Evolutionary conservation across 2,329 filamentous ascomycete species (phyloP).

Genomic region (Alternaria arbusti): DNA sequence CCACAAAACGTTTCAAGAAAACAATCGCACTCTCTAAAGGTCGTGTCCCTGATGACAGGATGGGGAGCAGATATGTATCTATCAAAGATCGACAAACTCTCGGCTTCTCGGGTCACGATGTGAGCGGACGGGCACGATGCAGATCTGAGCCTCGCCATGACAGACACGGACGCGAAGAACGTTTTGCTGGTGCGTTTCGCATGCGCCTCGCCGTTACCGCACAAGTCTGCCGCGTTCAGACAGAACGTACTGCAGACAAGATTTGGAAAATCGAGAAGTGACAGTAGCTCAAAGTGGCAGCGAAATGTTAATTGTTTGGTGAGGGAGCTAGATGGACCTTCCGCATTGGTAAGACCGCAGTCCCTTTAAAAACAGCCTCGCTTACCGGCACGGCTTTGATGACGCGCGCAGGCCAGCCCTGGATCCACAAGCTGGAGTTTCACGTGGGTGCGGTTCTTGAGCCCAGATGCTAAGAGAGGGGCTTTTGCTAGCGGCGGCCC

Average conservation of each 20-base stretch:
- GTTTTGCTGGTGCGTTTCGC: conserved; percentile 22
- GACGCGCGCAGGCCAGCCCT: conserved; percentile 43
- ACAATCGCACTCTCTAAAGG: background rate
- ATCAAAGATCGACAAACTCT: background rate
- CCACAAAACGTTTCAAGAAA: background rate
- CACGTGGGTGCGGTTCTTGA: conserved; percentile 41
- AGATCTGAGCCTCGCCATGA: conserved; percentile 12
- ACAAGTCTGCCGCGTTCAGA: conserved; percentile 2
- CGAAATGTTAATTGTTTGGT: background rate
- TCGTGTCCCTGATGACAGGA: background rate
- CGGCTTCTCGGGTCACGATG: conserved; percentile 2
- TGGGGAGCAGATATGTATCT: background rate
- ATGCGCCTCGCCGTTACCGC: conserved; percentile 18
- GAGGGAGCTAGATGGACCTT: conserved; percentile 4
- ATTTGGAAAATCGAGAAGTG: background rate
- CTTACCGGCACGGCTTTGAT: conserved; percentile 39
- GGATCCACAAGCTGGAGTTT: conserved; percentile 37
- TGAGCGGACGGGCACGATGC: conserved; percentile 2
- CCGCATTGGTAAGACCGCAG: conserved; percentile 9
- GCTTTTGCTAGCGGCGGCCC: conserved; percentile 35
- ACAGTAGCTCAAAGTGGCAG: background rate
- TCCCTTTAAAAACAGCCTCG: conserved; percentile 15
- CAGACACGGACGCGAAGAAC: conserved; percentile 9
- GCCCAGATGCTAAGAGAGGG: conserved; percentile 32
- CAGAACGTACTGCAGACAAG: background rate